Evolutionary conservation across 495 filamentous ascomycete species (phyloP).

Genomic region (Talaromyces borbonicus): DNA sequence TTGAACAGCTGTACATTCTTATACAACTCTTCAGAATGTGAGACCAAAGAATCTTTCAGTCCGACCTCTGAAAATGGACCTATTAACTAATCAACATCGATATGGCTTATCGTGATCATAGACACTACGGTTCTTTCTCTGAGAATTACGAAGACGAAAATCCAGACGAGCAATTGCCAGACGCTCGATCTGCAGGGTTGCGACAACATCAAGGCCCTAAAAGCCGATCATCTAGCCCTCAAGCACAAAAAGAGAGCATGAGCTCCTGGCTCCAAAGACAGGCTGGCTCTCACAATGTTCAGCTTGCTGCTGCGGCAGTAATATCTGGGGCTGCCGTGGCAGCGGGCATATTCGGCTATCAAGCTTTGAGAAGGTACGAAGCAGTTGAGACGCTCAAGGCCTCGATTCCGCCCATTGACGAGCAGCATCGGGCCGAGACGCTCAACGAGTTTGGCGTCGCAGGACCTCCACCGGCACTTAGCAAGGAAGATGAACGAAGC

Average conservation of each 20-base stretch:
- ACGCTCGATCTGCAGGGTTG: not conserved
- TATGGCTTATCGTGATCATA: conserved; percentile 5
- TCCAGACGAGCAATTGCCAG: conserved; percentile 2
- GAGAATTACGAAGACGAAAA: conserved; percentile 2
- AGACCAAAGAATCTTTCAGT: not conserved
- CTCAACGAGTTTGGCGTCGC: conserved; percentile 67
- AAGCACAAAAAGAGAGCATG: conserved; percentile 25
- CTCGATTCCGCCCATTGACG: conserved; percentile 52
- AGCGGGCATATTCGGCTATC: conserved; percentile 59
- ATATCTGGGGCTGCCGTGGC: conserved; percentile 68
- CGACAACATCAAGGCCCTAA: not conserved
- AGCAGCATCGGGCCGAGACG: conserved; percentile 43
- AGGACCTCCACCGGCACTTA: conserved; percentile 39
- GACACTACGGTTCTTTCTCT: not conserved
- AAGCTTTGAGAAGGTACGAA: conserved; percentile 51
- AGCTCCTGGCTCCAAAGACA: conserved; percentile 48
- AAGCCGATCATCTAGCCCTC: not conserved
- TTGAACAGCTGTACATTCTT: not conserved
- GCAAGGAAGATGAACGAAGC: conserved; percentile 70
- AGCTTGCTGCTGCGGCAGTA: conserved; percentile 67
- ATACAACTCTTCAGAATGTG: not conserved
- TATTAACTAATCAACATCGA: not conserved
- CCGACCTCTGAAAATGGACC: conserved; percentile 1
- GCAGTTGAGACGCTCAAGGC: conserved; percentile 59
- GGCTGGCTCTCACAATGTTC: conserved; percentile 43